A percentile compares a stretch with the other conserved stretches of the same genome.
phyloP scores from a whole-genome alignment of 2,329 filamentous ascomycete species.

The Amauroascus verrucosus region DNA sequence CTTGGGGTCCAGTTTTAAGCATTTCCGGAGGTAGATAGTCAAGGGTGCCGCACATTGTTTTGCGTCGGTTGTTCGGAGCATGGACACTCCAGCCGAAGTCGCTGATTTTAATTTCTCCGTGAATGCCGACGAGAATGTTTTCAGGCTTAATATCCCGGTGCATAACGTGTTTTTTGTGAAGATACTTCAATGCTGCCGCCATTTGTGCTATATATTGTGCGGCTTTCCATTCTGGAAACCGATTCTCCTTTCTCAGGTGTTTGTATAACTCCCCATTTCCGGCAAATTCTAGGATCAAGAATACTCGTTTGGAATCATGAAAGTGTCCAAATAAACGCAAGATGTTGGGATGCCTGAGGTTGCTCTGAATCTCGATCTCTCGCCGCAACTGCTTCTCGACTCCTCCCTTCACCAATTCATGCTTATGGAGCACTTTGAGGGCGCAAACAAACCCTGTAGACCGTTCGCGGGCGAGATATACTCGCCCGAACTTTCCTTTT shows the following conservation, averaged over 20 bases:
- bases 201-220: conserved; percentile 83
- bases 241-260: conserved; percentile 65
- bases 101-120: conserved; percentile 96
- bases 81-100: conserved; percentile 99
- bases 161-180: conserved; percentile 95
- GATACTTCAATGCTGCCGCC: conserved; percentile 78
- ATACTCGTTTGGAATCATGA: conserved; percentile 79
- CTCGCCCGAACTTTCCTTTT: conserved; percentile 78
- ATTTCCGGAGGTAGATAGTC: conserved; percentile 98
- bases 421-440: conserved; percentile 77
- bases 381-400: conserved; percentile 81
- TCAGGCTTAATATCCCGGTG: conserved; percentile 96
- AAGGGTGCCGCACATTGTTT: conserved; percentile 93
- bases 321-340: conserved; percentile 77
- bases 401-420: conserved; percentile 65
- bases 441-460: conserved; percentile 73
- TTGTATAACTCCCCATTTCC: conserved; percentile 82
- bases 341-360: conserved; percentile 77
- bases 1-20: conserved; percentile 68
- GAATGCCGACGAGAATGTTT: conserved; percentile 90
- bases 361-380: conserved; percentile 83
- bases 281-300: conserved; percentile 78
- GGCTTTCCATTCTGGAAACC: conserved; percentile 77
- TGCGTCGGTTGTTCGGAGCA: conserved; percentile 83
- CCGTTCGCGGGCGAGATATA: conserved; percentile 74